Evolutionary conservation across 257 asterid genomes (phyloP).

Genomic region (Avicennia marina): DNA sequence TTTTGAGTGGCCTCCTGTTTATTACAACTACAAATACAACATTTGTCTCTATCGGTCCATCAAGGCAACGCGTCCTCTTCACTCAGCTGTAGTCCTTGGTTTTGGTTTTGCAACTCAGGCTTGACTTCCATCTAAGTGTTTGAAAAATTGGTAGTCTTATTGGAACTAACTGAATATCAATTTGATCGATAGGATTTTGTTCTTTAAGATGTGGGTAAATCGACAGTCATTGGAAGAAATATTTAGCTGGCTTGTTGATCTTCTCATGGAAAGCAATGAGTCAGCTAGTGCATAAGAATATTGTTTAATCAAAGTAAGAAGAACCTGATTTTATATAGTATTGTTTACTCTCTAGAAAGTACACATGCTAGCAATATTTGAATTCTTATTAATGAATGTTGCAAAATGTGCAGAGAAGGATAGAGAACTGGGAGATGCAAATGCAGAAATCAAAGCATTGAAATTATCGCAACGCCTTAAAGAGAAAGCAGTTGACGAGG

Average conservation of each 20-base stretch:
- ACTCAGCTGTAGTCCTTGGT: constrained; percentile 17
- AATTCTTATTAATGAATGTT: constrained; percentile 16
- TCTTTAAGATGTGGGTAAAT: neutral
- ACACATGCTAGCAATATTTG: neutral
- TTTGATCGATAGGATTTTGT: neutral
- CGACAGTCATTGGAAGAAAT: no score
- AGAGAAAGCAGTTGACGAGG: constrained; percentile 93
- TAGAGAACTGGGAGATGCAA: constrained; percentile 74
- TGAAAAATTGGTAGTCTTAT: neutral
- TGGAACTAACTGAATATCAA: neutral
- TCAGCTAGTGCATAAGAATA: neutral
- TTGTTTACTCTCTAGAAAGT: constrained; percentile 7
- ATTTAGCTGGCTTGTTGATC: neutral
- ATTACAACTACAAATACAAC: constrained; percentile 8
- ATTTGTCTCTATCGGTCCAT: constrained; percentile 19
- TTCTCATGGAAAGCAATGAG: constrained; percentile 11
- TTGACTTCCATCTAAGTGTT: neutral
- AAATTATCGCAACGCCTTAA: constrained; percentile 72
- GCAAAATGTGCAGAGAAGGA: constrained; percentile 61
- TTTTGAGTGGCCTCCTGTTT: constrained; percentile 14
- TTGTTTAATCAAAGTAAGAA: constrained; percentile 3
- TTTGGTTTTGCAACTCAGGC: no score
- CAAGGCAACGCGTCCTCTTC: constrained; percentile 15
- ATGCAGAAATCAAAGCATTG: constrained; percentile 68
- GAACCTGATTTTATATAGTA: constrained; percentile 4